Base-by-base conservation (phyloP, 495 filamentous ascomycete genomes). In the Lepraria neglecta region DNA sequence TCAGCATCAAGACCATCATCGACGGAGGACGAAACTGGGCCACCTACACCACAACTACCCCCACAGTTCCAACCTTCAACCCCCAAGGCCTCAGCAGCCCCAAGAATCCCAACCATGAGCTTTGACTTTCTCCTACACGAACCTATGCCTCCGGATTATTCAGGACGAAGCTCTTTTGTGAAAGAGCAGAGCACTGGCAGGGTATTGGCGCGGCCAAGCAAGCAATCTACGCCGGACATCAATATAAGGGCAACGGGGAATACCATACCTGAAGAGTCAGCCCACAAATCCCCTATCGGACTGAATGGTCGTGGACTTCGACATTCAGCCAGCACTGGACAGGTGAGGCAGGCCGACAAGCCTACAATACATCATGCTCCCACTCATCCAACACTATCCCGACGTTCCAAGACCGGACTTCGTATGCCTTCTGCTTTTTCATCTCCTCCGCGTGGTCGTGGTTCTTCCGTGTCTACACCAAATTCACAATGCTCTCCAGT, bases 1-100 rank as follows among this genome's bases (percentile, higher is more conserved):
- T 55, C 56, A 17, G 60, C 52, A 56, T 66, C 66, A 14, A 66
- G 57, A 28, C 30, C 66, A 27, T 43, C 60, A 28, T 58, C 64
- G 14, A 35, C 46, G 1, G 55, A 62, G 27, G n/a, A 64, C 24
- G 14, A 42, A 30, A n/a, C 46, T 24, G 50, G 51, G 19, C 63
- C 56, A 4, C 35, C 62, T 21, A 60, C 54, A 28, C 58, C 64
- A 7, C 59, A 60, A 53, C 24, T 65, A 44, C 66, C 64, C 11
- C 19, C 45, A 52, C 59, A 64, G 27, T 60, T 59, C 54, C 57
- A 53, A 21, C 19, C 62, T 15, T 43, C 48, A 6, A 21, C 31
- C n/a, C 56, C 53, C 15, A 59, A 31, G 53, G 27, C 9, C 17
- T 56, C 59, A 9, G 30, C 19, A 40, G 46, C 58, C 56, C 47